Base-by-base conservation (phyloP, 2,329 filamentous ascomycete genomes). In the Ophiostoma montium region DNA sequence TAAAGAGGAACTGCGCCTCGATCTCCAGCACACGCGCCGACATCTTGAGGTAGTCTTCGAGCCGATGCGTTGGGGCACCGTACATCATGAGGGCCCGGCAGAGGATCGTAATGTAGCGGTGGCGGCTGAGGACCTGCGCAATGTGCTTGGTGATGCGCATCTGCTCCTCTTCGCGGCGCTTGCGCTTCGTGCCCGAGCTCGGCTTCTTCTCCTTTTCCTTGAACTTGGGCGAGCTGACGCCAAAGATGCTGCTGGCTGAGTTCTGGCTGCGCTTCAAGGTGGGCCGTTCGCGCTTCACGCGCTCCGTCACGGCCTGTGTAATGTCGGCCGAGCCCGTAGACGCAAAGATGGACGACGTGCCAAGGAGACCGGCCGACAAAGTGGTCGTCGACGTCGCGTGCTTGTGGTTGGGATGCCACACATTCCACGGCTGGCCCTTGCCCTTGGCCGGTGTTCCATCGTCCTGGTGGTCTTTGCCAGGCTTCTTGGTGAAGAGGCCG, bases 41-140 rank as follows among this genome's bases (percentile, higher is more conserved):
- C 84, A 90, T 94, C 54, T 76, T 81, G 77, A 95, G 82, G 63
- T 94, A 95, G 61, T 94, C 84, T 63, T 95, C 89, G 18, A 95
- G 70, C 11, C 89, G 81, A 67, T 95, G 89, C 0, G 88, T 94
- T 1, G 89, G 89, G 1, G 89, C 89, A 12, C 89, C 89, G 55
- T 86, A 95, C 60, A 80, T 73, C 88, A 95, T 95, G 51, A 95
- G 68, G 1, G 86, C 86, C 36, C 81, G 78, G 61, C 89, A 95
- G 35, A 95, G 75, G 62, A 85, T 87, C 49, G 89, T 74, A 12
- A 95, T 72, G 61, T 94, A 95, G 49, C 78, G 76, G 57, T 95
- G 88, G 3, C 88, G 77, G 33, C 81, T 80, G 18, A 95, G 74
- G 15, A 84, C 89, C 53, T 76, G 70, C 5, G 77, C 77, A 52